phyloP scores from a whole-genome alignment of 257 asterid genomes.

The Solanum okadae region DNA sequence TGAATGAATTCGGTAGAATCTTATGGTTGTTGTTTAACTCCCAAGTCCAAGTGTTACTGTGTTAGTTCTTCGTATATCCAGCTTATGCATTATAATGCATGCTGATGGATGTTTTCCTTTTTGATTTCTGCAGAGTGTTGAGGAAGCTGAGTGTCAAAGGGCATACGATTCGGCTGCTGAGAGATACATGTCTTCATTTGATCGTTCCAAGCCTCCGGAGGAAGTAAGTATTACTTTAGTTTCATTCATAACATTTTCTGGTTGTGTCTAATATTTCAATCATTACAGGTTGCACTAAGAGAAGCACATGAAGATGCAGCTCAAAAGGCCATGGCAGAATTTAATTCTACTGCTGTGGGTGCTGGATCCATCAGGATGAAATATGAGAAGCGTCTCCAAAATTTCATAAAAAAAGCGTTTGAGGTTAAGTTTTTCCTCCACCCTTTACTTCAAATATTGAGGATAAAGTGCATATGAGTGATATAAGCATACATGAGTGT shows the following conservation, averaged over 20 bases:
- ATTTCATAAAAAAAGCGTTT: slow-evolving; percentile 73
- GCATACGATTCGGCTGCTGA: slow-evolving; percentile 82
- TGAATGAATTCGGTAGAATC: neutral
- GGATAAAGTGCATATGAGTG: neutral
- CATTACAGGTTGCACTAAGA: slow-evolving; percentile 65
- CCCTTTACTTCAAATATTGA: neutral
- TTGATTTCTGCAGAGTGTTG: slow-evolving; percentile 58
- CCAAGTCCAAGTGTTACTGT: neutral
- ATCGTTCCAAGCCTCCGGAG: slow-evolving; percentile 84
- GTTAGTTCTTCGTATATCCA: neutral
- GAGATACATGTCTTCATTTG: slow-evolving; percentile 63
- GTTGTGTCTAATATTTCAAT: slow-evolving; percentile 14
- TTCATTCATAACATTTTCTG: neutral
- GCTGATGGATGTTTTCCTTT: neutral
- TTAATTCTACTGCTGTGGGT: slow-evolving; percentile 85
- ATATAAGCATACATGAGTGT: neutral
- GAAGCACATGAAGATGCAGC: slow-evolving; percentile 94
- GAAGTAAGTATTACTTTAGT: slow-evolving; percentile 50
- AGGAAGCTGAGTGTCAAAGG: slow-evolving; percentile 96
- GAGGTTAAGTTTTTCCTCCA: slow-evolving; percentile 43
- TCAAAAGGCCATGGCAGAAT: slow-evolving; percentile 62
- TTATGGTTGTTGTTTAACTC: neutral
- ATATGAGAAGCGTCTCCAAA: slow-evolving; percentile 82
- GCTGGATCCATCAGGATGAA: slow-evolving; percentile 70
- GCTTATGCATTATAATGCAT: neutral